These are phyloP conservation scores for Emericellopsis cladophorae DNA, from an alignment of 2,329 filamentous ascomycete species.

Conservation along the genomic window DNA sequence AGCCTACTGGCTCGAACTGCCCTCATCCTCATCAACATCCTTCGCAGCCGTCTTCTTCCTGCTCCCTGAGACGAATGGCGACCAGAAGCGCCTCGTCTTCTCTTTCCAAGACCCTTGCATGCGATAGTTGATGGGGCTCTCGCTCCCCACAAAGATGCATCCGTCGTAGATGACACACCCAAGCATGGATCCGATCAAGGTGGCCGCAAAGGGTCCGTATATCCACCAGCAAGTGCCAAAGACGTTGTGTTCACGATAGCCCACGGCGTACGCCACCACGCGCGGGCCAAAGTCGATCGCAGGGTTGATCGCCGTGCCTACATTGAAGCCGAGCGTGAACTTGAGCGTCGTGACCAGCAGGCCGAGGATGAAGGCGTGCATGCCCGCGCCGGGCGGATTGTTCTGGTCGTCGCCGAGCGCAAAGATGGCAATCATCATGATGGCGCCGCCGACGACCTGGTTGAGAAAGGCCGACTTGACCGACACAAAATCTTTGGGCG, in stretches of 20 bases:
- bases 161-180: slow-evolving; percentile 17
- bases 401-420: slow-evolving; percentile 23
- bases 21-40: no score
- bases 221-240: slow-evolving; percentile 18
- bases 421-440: slow-evolving; percentile 22
- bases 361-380: slow-evolving; percentile 21
- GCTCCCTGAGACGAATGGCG: not conserved
- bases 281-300: slow-evolving; percentile 22
- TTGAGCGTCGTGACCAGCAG: slow-evolving; percentile 20
- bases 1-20: no score
- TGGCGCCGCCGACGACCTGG: slow-evolving; percentile 19
- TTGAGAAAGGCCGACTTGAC: slow-evolving; percentile 17
- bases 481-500: slow-evolving; percentile 10
- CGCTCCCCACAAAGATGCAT: slow-evolving; percentile 11
- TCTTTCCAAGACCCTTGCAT: not conserved
- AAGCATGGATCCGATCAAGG: slow-evolving; percentile 12
- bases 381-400: slow-evolving; percentile 21
- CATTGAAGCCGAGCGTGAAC: slow-evolving; percentile 22
- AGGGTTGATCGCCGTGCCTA: slow-evolving; percentile 21
- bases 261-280: slow-evolving; percentile 16
- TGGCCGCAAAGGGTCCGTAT: slow-evolving; percentile 15
- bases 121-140: slow-evolving; percentile 5
- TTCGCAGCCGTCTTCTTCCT: not conserved
- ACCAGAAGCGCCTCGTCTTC: not conserved
- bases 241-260: slow-evolving; percentile 12